Base-by-base conservation (phyloP, 2,329 filamentous ascomycete species). In the Fusarium albidum region DNA sequence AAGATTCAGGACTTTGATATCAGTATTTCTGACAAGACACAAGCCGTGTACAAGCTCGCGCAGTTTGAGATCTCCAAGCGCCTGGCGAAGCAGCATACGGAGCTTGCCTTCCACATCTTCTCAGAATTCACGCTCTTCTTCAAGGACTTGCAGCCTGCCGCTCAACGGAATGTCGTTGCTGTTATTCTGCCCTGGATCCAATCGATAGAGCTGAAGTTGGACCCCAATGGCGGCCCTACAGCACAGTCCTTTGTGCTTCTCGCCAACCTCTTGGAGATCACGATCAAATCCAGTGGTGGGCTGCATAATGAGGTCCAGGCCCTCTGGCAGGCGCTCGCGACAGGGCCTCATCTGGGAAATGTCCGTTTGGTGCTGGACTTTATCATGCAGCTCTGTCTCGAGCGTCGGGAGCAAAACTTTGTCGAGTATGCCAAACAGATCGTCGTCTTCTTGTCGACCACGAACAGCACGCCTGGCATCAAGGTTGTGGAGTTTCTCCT, bases 401-500 rank as follows among this genome's bases (percentile, higher is more conserved):
- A 99, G 67, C 87, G 94, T 27, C 87, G 94, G 41, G 96, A 99
- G 71, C 95, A 99, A 68, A 98, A 97, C 66, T 99, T 97, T 72
- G 94, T 99, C 49, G 92, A 97, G 65, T 96, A 96, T 69, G 94
- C 94, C 6, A 99, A 98, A 76, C 95, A 99, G 72, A 95, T 99
- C 45, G 92, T 98, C 13, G 96, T 99, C 1, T 98, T 97, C 71
- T 74, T 99, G 6, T 96, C 95, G 0, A 95, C 91, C 61, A 96
- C 82, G 1, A 81, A 79, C 58, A 83, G 78, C 83, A 68, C 89
- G 75, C 69, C 93, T 3, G 93, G 93, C 1, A 88, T 91, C 40
- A 96, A 96, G 68, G 93, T 99, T 4, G 88, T 99, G 10, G 95
- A 99, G 61, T 97, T 97, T 64, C 81, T 99, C 48, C 78, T 98